A percentile compares a stretch with the other conserved stretches of the same genome.
Conservation (phyloP, 1,284 basidiomycete genomes). For the Fomitopsis pinicola region DNA sequence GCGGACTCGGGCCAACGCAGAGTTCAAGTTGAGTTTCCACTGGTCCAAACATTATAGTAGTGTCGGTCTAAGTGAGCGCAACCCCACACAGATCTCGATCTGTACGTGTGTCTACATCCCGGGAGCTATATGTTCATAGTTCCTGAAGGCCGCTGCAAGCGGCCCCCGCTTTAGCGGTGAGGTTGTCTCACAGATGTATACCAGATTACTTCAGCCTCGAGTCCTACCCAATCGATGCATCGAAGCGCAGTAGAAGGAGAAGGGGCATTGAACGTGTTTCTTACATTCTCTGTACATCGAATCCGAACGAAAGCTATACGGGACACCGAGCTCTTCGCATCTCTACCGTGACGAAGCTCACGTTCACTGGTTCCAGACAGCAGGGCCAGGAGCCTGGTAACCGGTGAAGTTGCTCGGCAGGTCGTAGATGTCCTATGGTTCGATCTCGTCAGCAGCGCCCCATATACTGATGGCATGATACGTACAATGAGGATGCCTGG, state of each 20-base stretch:
- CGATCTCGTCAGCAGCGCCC: neutral
- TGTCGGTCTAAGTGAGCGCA: neutral
- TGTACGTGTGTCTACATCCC: neutral
- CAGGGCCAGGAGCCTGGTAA: constrained; percentile 4
- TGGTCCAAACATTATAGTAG: neutral
- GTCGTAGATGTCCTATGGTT: constrained; percentile 26
- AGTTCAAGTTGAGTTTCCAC: too few relatives aligned
- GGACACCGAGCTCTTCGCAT: neutral
- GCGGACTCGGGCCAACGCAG: too few relatives aligned
- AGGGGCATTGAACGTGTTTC: neutral
- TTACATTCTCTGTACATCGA: neutral
- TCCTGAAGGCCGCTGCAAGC: too few relatives aligned
- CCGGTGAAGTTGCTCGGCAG: constrained; percentile 17
- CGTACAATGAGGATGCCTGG: neutral
- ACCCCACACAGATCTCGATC: neutral
- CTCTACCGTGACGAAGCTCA: neutral
- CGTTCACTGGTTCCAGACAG: constrained; percentile 1
- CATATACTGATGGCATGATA: too few relatives aligned
- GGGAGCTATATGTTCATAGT: neutral
- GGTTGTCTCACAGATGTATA: too few relatives aligned
- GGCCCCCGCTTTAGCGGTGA: too few relatives aligned
- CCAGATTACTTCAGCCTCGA: neutral
- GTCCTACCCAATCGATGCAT: too few relatives aligned
- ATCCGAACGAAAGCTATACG: neutral
- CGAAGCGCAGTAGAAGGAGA: too few relatives aligned